Evolutionary conservation across 2,329 filamentous ascomycete species (phyloP), one percentile per base, ranked within the genome.

Genomic region (Aspergillus sp.): DNA sequence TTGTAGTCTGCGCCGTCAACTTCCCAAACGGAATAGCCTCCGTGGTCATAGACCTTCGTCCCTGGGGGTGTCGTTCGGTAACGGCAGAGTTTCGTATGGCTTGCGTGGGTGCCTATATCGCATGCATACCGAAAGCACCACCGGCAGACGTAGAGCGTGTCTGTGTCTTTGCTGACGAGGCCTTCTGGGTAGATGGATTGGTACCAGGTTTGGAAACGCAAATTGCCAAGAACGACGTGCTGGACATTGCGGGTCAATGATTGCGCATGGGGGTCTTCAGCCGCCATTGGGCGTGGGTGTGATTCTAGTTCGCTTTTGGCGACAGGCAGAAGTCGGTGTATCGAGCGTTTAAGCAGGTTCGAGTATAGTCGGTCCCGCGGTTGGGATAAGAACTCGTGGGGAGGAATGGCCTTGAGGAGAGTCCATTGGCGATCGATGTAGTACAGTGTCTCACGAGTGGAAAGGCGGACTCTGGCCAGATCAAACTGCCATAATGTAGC

Each of bases 121-220:
- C 76, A 77, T 47, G 89, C 89, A 75, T 99, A 99, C 71, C 93
- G 93, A 81, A 98, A 98, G 79, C 95, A 99, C 80, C 86, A 89
- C 34, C 90, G 89, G 71, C 95, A 99, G 34, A 98, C 89, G 67
- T 93, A 96, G 7, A 98, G 79, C 56, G 87, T 78, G 62, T 88
- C 85, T 15, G 73, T 70, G 39, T 77, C 72, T 59, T 75, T 78
- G 56, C 69, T 69, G 46, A 79, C 75, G 33, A 91, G 82, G 66
- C 92, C 79, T 84, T 96, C 80, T 5, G 86, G 77, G 73, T 97
- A 96, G 74, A 93, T 95, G 15, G 91, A 96, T 7, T 92, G 91
- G 73, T 95, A 97, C 92, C 93, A 96, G 3, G 93, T 89, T 66
- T 88, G 87, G 77, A 97, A 96, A 67, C 87, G 86, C 33, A 95